Base-by-base conservation (phyloP, 306 rosid genomes). In the Abrus precatorius region DNA sequence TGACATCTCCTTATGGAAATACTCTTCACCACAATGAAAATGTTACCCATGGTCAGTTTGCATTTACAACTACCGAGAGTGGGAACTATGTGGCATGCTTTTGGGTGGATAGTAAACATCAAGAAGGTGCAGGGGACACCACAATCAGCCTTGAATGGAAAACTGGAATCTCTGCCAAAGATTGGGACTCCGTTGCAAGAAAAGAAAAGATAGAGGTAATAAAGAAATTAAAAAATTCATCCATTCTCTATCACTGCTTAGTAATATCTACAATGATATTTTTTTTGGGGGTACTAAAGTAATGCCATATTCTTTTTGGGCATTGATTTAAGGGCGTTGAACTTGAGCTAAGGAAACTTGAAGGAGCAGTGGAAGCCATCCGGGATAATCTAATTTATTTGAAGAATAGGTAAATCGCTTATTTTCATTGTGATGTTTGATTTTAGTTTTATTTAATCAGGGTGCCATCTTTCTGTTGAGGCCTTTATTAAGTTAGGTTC, bases 11-110 rank as follows among this genome's bases (percentile, higher is more conserved):
- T 76, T 86, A 75, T 63, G 92, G 92, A 61, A 88, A 88, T 75
- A 86, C 74, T 84, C 90, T 88, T 79, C 88, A 88, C 80, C 77
- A 84, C 67, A 79, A 75, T 28, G 92, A 88, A 69, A 88, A 88
- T 74, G 92, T 82, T n/a, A 84, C 92, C 20, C 92, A 86, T 8
- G 92, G 92, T 40, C 92, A 88, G 59, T 88, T 86, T 86, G 92
- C 92, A 56, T 88, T 88, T 76, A 84, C 92, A 67, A 62, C 90
- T 5, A 34, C 82, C 0, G 92, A 88, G 73, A 79, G 75, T 84
- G 92, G 92, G 45, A 84, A 38, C 87, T 88, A 88, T 7, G 50
- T 88, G 48, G 92, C 90, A 0, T 88, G 92, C 78, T 88, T 88
- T 75, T 88, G 92, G 92, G 7, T 84, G 53, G 64, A 56, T 2